Base-by-base conservation (phyloP, 148 eudicot genomes). In the Rhododendron henanense region DNA sequence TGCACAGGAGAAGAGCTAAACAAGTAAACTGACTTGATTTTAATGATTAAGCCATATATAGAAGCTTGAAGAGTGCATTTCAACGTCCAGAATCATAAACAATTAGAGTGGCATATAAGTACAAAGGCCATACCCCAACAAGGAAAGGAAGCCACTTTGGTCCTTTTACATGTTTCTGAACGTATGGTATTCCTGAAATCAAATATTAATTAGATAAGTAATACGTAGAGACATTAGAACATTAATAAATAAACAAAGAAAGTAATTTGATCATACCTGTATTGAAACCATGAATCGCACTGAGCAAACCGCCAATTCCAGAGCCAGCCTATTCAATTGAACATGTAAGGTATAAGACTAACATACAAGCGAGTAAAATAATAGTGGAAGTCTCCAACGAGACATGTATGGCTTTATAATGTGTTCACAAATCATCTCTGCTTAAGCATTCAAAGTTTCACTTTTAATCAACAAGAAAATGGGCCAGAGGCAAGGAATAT, bases 101-200 rank as follows among this genome's bases (percentile, higher is more conserved):
- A 71, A 47, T 2, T 3, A 51, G 11, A 53, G 28, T 16, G 1
- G 28, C 48, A 31, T 47, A 83, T 35, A 50, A 76, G 14, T 31
- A 74, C 21, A 39, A 81, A 19, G 61, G 47, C 6, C 85, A 81
- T 93, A 95, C 98, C 91, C 98, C 97, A 88, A 95, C 87, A 81
- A 93, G 89, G 88, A 93, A 89, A 41, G 91, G 97, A 90, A 93
- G 94, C 98, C 97, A 94, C 90, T 92, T 94, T 45, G 95, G 94
- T 87, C 96, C 98, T 85, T 90, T 94, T 25, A 92, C 92, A 87
- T 90, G 91, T 75, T 91, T 94, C 87, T 95, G 93, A 88, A 92
- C 87, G 71, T 88, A 92, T 82, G 96, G 95, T 41, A 95, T 90
- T 83, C 98, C 98, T 94, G 88, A 80, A 86, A 87, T 82, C 81